phyloP scores from a whole-genome alignment of 495 filamentous ascomycete species.

The Trypethelium eluteriae region DNA sequence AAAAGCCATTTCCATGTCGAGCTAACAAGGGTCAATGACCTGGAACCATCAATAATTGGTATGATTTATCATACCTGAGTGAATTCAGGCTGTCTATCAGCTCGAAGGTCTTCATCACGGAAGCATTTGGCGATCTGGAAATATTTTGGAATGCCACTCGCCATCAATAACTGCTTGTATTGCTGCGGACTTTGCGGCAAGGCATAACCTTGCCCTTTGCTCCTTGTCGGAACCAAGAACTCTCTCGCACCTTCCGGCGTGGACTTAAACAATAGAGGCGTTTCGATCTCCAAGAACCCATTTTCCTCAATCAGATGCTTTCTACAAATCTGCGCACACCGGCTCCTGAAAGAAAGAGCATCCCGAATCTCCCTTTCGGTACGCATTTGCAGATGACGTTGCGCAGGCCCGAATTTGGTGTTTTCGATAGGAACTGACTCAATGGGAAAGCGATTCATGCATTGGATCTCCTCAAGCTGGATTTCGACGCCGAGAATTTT shows the following conservation, averaged over 20 bases:
- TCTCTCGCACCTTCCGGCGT: conserved; percentile 93
- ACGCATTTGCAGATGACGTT: conserved; percentile 79
- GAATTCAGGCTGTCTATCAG: conserved; percentile 94
- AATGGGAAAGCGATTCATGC: conserved; percentile 67
- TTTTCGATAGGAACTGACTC: conserved; percentile 66
- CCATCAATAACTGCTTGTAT: conserved; percentile 98
- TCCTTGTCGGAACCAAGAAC: conserved; percentile 86
- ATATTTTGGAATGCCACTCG: conserved; percentile 71
- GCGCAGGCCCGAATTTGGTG: conserved; percentile 61
- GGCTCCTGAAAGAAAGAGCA: conserved; percentile 53
- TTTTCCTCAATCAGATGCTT: conserved; percentile 41
- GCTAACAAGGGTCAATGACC: conserved; percentile 38
- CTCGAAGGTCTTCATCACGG: conserved; percentile 86
- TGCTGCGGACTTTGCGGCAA: conserved; percentile 95
- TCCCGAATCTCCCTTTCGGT: conserved; percentile 55
- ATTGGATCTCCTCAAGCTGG: conserved; percentile 52
- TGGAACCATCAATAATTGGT: background rate
- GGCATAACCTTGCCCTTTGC: conserved; percentile 70
- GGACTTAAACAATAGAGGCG: conserved; percentile 91
- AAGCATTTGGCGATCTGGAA: conserved; percentile 94
- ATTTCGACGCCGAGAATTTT: conserved; percentile 50
- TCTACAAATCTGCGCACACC: conserved; percentile 46
- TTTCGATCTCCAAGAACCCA: conserved; percentile 75
- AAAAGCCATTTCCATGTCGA: conserved; percentile 91
- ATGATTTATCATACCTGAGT: conserved; percentile 58